A percentile compares a stretch with the other conserved stretches of the same genome.
phyloP scores from a whole-genome alignment of 2,329 filamentous ascomycete species.

The Cercospora canescens region DNA sequence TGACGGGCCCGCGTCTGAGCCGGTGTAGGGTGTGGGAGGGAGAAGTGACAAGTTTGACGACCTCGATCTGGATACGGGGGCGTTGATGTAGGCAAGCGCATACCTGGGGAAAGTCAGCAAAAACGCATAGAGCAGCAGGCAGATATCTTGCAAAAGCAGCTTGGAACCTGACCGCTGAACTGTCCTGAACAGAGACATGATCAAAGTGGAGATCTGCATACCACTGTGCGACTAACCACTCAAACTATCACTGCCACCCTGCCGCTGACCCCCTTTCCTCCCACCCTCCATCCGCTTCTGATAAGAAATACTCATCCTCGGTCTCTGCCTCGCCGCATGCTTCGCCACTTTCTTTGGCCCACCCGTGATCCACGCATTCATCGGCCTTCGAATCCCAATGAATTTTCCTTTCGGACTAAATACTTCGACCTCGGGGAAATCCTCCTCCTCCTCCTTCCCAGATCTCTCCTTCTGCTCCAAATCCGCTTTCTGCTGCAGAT shows the following conservation, averaged over 20 bases:
- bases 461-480: not conserved
- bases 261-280: conserved; percentile 44
- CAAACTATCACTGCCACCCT: not conserved
- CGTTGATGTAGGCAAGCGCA: too few species aligned
- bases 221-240: not conserved
- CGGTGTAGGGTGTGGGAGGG: too few species aligned
- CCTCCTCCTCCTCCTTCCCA: conserved; percentile 17
- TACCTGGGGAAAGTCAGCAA: too few species aligned
- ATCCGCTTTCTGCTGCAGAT: not conserved
- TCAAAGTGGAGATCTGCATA: not conserved
- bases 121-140: too few species aligned
- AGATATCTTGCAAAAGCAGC: too few species aligned
- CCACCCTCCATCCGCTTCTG: conserved; percentile 29
- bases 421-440: conserved; percentile 71
- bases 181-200: not conserved
- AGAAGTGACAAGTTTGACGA: too few species aligned
- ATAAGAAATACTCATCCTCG: conserved; percentile 62
- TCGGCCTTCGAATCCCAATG: conserved; percentile 64
- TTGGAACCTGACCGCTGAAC: too few species aligned
- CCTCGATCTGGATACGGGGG: too few species aligned
- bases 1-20: not conserved
- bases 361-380: conserved; percentile 68
- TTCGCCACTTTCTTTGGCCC: conserved; percentile 55
- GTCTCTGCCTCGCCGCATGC: conserved; percentile 56
- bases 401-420: conserved; percentile 84